Conservation (phyloP, 352 stramenopile species). For the Peronospora belbahrii region DNA sequence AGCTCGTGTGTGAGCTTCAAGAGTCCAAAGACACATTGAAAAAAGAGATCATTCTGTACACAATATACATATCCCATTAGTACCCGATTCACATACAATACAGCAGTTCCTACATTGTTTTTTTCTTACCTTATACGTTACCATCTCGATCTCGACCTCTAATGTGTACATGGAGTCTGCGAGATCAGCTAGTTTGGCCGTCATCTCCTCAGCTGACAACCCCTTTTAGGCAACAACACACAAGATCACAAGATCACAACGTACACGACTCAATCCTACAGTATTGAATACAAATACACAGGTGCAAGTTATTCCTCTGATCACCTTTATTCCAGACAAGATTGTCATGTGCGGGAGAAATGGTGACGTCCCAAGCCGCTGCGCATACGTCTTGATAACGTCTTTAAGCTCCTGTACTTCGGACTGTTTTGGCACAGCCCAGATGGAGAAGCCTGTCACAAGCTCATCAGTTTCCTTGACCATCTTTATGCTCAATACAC, state of each 20-base stretch:
- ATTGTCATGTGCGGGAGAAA: conserved; percentile 61
- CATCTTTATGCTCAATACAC: neutral
- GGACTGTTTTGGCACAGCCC: conserved; percentile 31
- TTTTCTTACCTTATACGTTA: conserved; percentile 39
- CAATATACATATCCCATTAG: conserved; percentile 8
- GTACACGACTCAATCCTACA: neutral
- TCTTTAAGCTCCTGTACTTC: conserved; percentile 17
- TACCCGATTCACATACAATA: neutral
- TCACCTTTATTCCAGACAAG: conserved; percentile 39
- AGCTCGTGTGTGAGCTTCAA: conserved; percentile 36
- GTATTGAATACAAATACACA: too few species aligned
- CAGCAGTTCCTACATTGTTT: neutral
- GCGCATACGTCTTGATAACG: conserved; percentile 33
- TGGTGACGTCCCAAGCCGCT: conserved; percentile 29
- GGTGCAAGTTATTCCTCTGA: neutral
- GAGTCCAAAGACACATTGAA: conserved; percentile 60
- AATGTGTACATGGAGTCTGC: conserved; percentile 25
- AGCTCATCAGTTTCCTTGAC: conserved; percentile 23
- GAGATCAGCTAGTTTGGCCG: conserved; percentile 29
- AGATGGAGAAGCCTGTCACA: conserved; percentile 57
- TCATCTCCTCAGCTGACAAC: conserved; percentile 15
- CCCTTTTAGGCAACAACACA: conserved; percentile 13
- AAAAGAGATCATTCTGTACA: conserved; percentile 43
- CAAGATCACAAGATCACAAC: neutral
- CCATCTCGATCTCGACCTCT: conserved; percentile 27